Evolutionary conservation across 1,284 basidiomycete genomes (phyloP).

Genomic region (Schizopora paradoxa): DNA sequence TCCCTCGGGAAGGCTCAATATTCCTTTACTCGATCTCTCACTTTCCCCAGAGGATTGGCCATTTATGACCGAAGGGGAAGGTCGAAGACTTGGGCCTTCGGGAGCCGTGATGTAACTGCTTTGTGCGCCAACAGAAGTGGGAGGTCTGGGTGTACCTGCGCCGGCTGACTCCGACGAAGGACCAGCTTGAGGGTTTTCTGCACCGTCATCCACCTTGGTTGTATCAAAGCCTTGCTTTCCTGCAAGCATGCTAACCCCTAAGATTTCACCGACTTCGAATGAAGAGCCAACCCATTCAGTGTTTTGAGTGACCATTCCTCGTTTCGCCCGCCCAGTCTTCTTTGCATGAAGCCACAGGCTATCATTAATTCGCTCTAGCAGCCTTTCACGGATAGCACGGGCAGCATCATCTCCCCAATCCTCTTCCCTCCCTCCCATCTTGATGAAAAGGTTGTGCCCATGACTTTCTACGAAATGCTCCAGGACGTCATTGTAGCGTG

Average conservation of each 20-base stretch:
- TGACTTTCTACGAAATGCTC: slow-evolving; percentile 47
- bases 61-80: too few species aligned
- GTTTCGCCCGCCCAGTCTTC: slow-evolving; percentile 35
- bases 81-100: too few species aligned
- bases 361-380: slow-evolving; percentile 56
- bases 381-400: slow-evolving; percentile 45
- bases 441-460: slow-evolving; percentile 58
- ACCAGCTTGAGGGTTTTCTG: neutral
- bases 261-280: slow-evolving; percentile 67
- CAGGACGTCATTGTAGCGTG: slow-evolving; percentile 26
- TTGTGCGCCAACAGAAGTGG: neutral
- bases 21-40: too few species aligned
- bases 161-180: slow-evolving; percentile 8
- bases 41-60: too few species aligned
- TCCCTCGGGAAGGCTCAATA: too few species aligned
- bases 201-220: slow-evolving; percentile 16
- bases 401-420: slow-evolving; percentile 61
- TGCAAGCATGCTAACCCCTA: slow-evolving; percentile 48
- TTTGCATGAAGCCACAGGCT: slow-evolving; percentile 32
- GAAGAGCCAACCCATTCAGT: slow-evolving; percentile 63
- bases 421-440: slow-evolving; percentile 53
- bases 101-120: too few species aligned
- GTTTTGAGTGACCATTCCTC: slow-evolving; percentile 23
- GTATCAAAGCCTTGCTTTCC: slow-evolving; percentile 28
- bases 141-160: slow-evolving; percentile 6